These are phyloP conservation scores for Puccinellia tenuiflora DNA, from an alignment of 176 grass and related monocot genomes.

Conservation along the genomic window DNA sequence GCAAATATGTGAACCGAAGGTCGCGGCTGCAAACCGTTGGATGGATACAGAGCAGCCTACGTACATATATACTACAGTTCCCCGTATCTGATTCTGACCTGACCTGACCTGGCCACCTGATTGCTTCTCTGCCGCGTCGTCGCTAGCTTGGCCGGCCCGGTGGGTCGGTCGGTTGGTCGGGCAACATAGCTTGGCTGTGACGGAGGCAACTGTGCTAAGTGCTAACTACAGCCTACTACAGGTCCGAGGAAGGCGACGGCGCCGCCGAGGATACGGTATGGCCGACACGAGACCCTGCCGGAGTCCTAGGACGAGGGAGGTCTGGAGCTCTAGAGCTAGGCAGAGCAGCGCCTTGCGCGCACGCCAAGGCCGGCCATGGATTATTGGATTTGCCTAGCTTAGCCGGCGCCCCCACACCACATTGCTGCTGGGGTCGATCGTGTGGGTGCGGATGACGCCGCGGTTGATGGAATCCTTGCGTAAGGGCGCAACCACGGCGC, in stretches of 20 bases:
- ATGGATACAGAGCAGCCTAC: not conserved
- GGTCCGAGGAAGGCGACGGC: slow-evolving; percentile 19
- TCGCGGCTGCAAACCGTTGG: not conserved
- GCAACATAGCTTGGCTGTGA: slow-evolving; percentile 16
- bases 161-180: not conserved
- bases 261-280: not conserved
- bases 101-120: too few species aligned
- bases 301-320: not conserved
- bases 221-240: slow-evolving; percentile 15
- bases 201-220: not conserved
- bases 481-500: slow-evolving; percentile 51
- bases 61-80: not conserved
- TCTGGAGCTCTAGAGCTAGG: not conserved
- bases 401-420: not conserved
- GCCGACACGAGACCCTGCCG: slow-evolving; percentile 24
- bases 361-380: slow-evolving; percentile 1
- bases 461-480: slow-evolving; percentile 65
- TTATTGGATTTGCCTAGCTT: not conserved
- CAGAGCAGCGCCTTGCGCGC: not conserved
- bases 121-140: not conserved
- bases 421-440: not conserved
- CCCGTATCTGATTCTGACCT: too few species aligned
- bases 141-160: not conserved
- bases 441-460: slow-evolving; percentile 25
- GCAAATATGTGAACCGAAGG: too few species aligned